Conservation (phyloP, 768 basidiomycete genomes). For the Lentinula lateritia region DNA sequence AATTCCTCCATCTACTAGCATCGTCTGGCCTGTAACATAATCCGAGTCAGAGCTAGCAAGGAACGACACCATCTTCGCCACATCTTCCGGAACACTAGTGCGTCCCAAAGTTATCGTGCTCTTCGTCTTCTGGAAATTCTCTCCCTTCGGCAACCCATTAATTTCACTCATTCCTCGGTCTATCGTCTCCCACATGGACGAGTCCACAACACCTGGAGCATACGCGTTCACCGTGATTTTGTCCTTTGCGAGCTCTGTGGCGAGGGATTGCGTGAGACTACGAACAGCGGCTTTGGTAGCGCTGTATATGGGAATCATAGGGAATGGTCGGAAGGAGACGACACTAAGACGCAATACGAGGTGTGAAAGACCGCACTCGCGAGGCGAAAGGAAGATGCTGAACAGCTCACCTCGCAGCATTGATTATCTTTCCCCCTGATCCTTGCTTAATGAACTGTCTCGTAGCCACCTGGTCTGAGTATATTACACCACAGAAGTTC, state of each 20-base stretch:
- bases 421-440: conserved; percentile 28
- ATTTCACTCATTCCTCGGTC: conserved; percentile 1
- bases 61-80: conserved; percentile 21
- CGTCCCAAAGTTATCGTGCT: conserved; percentile 9
- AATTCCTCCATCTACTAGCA: conserved; percentile 7
- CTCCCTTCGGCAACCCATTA: conserved; percentile 4
- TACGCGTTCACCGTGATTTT: conserved; percentile 11
- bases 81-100: conserved; percentile 15
- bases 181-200: conserved; percentile 5
- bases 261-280: conserved; percentile 9
- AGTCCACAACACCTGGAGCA: conserved; percentile 7
- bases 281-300: conserved; percentile 10
- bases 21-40: conserved; percentile 18
- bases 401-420: conserved; percentile 11
- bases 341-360: neutral
- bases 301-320: conserved; percentile 2
- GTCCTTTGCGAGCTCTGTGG: conserved; percentile 5
- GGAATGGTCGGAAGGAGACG: neutral
- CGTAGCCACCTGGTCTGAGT: conserved; percentile 29
- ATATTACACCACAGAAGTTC: conserved; percentile 24
- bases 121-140: conserved; percentile 5
- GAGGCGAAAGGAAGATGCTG: too few relatives aligned
- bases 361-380: neutral
- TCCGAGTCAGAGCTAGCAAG: conserved; percentile 21
- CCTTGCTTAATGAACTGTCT: conserved; percentile 30